A percentile compares a stretch with the other conserved stretches of the same genome.
Evolutionary conservation across 345 rosid species (phyloP).

Genomic region (Salix viminalis): DNA sequence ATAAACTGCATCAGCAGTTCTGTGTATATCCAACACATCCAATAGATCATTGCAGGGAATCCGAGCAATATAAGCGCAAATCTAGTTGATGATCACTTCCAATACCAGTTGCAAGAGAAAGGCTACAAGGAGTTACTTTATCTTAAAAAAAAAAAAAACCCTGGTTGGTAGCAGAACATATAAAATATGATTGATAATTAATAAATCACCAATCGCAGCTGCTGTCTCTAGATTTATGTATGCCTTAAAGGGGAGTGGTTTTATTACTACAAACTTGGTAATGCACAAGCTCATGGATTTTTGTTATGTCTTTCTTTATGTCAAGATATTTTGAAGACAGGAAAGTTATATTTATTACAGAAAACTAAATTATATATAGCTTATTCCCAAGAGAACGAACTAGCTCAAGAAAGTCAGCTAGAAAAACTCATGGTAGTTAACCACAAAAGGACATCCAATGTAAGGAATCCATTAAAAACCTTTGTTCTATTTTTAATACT

Average conservation of each 20-base stretch:
- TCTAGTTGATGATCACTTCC: no score
- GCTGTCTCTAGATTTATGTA: background rate
- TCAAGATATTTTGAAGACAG: constrained; percentile 19
- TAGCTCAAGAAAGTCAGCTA: constrained; percentile 17
- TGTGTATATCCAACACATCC: no score
- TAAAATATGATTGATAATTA: background rate
- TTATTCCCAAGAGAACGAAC: constrained; percentile 22
- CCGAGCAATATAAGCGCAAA: no score
- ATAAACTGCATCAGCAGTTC: no score
- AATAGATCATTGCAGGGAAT: no score
- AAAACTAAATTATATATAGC: constrained; percentile 8
- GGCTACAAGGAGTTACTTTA: background rate
- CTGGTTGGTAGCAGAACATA: background rate
- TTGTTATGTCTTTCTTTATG: background rate
- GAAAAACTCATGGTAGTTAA: constrained; percentile 7
- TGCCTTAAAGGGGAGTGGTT: background rate
- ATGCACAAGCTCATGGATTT: background rate
- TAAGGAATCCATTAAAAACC: constrained; percentile 19
- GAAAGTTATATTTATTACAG: constrained; percentile 5
- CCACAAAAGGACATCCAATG: constrained; percentile 1
- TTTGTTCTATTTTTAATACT: background rate
- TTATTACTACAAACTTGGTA: background rate
- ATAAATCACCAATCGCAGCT: background rate
- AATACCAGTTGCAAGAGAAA: background rate
- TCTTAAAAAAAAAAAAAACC: background rate